Evolutionary conservation across 1,284 basidiomycete genomes (phyloP).

Genomic region (Sporisorium exsertum): DNA sequence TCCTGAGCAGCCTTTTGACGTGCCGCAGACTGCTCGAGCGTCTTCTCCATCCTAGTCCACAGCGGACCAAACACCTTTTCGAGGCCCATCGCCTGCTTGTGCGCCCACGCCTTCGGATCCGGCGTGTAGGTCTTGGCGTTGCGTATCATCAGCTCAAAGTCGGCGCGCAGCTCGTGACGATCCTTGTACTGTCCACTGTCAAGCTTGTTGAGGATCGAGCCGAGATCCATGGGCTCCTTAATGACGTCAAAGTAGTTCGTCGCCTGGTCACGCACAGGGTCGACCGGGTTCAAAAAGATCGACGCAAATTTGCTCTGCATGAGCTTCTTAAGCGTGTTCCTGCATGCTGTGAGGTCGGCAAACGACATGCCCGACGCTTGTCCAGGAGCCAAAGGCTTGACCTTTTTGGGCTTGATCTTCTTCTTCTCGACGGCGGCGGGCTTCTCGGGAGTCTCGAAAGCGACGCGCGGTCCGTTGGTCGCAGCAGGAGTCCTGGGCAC

Average conservation of each 20-base stretch:
- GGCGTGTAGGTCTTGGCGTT: constrained; percentile 91
- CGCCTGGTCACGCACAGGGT: constrained; percentile 69
- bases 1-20: constrained; percentile 51
- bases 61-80: constrained; percentile 87
- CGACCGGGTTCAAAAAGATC: constrained; percentile 88
- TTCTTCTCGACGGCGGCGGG: constrained; percentile 68
- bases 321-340: constrained; percentile 85
- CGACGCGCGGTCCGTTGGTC: constrained; percentile 42
- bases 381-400: constrained; percentile 67
- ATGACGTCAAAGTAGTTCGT: constrained; percentile 84
- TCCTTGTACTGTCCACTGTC: constrained; percentile 84
- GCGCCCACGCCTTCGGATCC: constrained; percentile 77
- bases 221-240: constrained; percentile 93
- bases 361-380: constrained; percentile 84
- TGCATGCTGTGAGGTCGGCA: constrained; percentile 82
- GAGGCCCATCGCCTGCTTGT: constrained; percentile 81
- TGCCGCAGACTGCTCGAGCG: constrained; percentile 67
- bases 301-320: constrained; percentile 75
- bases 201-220: constrained; percentile 87
- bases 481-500: constrained; percentile 17
- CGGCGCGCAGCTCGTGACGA: constrained; percentile 84
- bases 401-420: constrained; percentile 64
- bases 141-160: constrained; percentile 86
- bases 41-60: constrained; percentile 72
- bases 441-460: constrained; percentile 50